These are phyloP conservation scores for Sugiyamaella smithiae DNA, from an alignment of 805 yeast genomes.

Conservation along the genomic window DNA sequence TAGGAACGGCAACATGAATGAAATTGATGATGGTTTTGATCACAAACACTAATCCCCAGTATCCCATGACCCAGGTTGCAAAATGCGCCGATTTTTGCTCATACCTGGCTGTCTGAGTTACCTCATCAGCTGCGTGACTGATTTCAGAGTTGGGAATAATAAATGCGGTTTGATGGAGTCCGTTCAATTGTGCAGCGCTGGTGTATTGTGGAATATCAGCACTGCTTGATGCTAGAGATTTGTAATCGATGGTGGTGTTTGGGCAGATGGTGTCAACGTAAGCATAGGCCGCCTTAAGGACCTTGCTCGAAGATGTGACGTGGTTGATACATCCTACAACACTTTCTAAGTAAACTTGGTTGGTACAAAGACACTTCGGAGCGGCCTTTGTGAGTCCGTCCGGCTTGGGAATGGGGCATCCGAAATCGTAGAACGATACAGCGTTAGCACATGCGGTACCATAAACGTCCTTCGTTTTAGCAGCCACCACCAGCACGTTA, in stretches of 20 bases:
- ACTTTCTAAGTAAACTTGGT: constrained; percentile 9
- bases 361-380: constrained; percentile 11
- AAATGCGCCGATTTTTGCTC: not conserved
- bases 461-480: not conserved
- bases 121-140: constrained; percentile 6
- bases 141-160: constrained; percentile 8
- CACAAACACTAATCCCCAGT: constrained; percentile 12
- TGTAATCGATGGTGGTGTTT: not conserved
- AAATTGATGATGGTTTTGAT: not conserved
- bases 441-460: constrained; percentile 1
- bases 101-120: constrained; percentile 2
- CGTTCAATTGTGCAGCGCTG: constrained; percentile 1
- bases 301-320: not conserved
- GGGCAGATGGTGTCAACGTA: constrained; percentile 7
- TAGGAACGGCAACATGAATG: not conserved
- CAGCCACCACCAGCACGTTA: not conserved
- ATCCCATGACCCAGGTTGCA: constrained; percentile 12
- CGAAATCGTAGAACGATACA: constrained; percentile 3
- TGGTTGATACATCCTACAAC: constrained; percentile 12
- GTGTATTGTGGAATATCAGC: not conserved
- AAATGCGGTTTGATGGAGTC: constrained; percentile 3
- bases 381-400: not conserved
- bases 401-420: constrained; percentile 1
- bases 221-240: not conserved
- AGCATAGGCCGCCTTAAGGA: constrained; percentile 2